These are phyloP conservation scores for Penicillium ucsense DNA, from an alignment of 495 filamentous ascomycete genomes.

Conservation along the genomic window DNA sequence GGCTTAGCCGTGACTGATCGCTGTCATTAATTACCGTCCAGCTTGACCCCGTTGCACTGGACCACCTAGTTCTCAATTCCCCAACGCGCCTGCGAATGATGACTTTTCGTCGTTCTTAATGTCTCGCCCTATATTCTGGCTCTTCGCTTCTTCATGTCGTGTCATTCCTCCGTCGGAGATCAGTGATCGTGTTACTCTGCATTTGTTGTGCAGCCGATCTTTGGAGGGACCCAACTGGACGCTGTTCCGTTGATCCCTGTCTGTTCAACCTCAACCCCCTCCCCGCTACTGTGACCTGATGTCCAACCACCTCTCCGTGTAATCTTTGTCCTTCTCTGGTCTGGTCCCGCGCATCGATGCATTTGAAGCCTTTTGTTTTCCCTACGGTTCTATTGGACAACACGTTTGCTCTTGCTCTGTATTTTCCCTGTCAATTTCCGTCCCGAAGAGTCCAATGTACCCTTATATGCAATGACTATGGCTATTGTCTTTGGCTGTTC, in stretches of 20 bases:
- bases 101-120: background rate
- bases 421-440: too few species aligned
- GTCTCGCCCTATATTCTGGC: background rate
- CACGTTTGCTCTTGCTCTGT: too few species aligned
- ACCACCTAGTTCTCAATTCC: background rate
- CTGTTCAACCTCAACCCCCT: background rate
- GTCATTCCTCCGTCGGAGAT: too few species aligned
- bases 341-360: conserved; percentile 1
- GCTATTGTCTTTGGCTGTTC: background rate
- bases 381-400: background rate
- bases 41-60: background rate
- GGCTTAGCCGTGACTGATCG: too few species aligned
- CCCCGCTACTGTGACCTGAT: conserved; percentile 1
- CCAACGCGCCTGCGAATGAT: background rate
- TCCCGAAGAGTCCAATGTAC: background rate
- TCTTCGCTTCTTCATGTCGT: background rate
- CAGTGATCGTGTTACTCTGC: background rate
- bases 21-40: too few species aligned
- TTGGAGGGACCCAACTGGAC: background rate
- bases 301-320: conserved; percentile 3
- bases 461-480: background rate
- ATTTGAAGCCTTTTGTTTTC: conserved; percentile 10
- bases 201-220: conserved; percentile 10
- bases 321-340: background rate
- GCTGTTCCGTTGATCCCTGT: background rate